Evolutionary conservation across 192 early-diverging fungal species (phyloP).

Genomic region (Coemansia sp.): DNA sequence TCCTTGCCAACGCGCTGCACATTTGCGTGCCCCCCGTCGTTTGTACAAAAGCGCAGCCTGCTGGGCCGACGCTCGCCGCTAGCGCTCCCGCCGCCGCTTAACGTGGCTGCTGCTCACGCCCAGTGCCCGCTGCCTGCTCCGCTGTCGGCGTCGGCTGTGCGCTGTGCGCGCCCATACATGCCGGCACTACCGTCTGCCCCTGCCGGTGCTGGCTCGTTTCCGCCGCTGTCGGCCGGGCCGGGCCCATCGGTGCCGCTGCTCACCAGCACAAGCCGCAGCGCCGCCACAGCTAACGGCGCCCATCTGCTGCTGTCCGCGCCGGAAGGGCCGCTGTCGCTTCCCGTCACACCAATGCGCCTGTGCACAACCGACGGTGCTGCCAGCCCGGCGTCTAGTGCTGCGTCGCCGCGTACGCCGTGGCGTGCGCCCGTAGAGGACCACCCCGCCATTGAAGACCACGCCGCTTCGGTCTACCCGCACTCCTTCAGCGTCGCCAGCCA

Average conservation of each 20-base stretch:
- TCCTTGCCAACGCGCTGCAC: conserved; percentile 7
- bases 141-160: conserved; percentile 32
- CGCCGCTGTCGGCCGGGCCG: conserved; percentile 5
- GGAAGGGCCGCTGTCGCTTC: conserved; percentile 47
- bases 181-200: conserved; percentile 7
- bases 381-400: conserved; percentile 21
- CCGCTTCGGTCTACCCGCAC: conserved; percentile 45
- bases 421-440: conserved; percentile 15
- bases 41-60: conserved; percentile 41
- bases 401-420: conserved; percentile 33
- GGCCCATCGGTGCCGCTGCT: conserved; percentile 32
- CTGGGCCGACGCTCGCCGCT: conserved; percentile 43
- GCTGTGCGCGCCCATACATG: conserved; percentile 25
- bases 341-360: conserved; percentile 36
- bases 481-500: conserved; percentile 52
- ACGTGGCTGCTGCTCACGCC: conserved; percentile 39
- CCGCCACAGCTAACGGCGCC: conserved; percentile 42
- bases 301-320: conserved; percentile 29
- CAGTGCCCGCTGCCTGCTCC: conserved; percentile 34
- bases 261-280: conserved; percentile 40
- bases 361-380: conserved; percentile 1
- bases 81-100: conserved; percentile 47
- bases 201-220: conserved; percentile 1
- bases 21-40: conserved; percentile 16
- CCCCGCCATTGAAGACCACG: conserved; percentile 42